Conservation (phyloP, 2,329 filamentous ascomycete genomes). For the Penicillium sp. region DNA sequence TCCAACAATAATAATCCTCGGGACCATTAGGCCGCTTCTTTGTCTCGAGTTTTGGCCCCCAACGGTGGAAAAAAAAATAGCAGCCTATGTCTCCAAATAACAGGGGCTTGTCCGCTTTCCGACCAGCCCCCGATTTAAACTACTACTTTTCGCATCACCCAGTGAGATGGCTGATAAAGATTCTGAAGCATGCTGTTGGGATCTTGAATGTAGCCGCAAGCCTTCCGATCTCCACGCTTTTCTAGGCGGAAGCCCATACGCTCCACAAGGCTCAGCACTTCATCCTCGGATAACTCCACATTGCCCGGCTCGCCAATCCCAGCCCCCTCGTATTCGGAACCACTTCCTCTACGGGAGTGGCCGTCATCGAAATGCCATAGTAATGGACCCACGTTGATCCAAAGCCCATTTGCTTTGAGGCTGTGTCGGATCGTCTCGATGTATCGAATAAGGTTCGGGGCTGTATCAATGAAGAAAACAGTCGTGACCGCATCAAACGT, state of each 20-base stretch:
- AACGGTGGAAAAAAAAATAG: background rate
- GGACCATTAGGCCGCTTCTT: background rate
- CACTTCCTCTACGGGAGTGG: constrained; percentile 25
- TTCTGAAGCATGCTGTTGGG: constrained; percentile 81
- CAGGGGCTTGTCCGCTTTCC: background rate
- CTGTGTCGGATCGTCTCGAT: constrained; percentile 79
- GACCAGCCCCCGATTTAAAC: background rate
- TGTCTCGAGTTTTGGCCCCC: constrained; percentile 5
- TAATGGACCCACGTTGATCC: constrained; percentile 87
- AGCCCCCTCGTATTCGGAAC: constrained; percentile 26
- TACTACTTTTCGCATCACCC: constrained; percentile 73
- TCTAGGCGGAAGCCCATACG: constrained; percentile 76
- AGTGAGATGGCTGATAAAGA: constrained; percentile 75
- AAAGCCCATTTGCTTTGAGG: constrained; percentile 72
- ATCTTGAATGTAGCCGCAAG: constrained; percentile 80
- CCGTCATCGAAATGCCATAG: constrained; percentile 91
- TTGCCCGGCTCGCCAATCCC: constrained; percentile 87
- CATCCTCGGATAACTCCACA: constrained; percentile 86
- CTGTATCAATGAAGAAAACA: constrained; percentile 96
- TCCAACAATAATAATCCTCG: background rate
- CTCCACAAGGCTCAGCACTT: constrained; percentile 74
- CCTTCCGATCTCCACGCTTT: constrained; percentile 57
- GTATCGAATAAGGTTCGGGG: constrained; percentile 87
- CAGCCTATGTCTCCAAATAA: background rate
- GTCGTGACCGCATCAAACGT: constrained; percentile 80